A percentile compares a stretch with the other conserved stretches of the same genome.
Evolutionary conservation across 2,329 filamentous ascomycete species (phyloP).

Genomic region (Trichothecium sympodiale): DNA sequence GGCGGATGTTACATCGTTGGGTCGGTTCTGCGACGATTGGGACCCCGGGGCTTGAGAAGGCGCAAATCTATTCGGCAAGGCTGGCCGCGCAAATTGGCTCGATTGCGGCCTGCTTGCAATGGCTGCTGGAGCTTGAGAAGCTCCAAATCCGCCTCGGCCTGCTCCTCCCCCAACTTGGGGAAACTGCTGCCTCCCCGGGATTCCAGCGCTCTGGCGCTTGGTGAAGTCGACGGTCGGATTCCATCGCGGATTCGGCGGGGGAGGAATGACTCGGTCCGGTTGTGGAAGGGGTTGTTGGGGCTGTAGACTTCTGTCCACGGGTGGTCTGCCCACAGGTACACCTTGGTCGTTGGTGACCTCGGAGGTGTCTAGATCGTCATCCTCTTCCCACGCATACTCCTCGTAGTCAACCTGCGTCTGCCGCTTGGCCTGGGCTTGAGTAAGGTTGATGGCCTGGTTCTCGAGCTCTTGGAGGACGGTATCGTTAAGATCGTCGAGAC

Average conservation of each 20-base stretch:
- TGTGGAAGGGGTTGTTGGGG: slow-evolving; percentile 5
- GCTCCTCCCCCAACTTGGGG: background rate
- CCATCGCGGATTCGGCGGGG: slow-evolving; percentile 25
- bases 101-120: slow-evolving; percentile 17
- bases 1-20: slow-evolving; percentile 24
- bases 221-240: slow-evolving; percentile 20
- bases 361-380: slow-evolving; percentile 47
- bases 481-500: slow-evolving; percentile 48
- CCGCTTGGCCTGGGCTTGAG: slow-evolving; percentile 34
- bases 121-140: slow-evolving; percentile 12
- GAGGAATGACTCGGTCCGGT: slow-evolving; percentile 12
- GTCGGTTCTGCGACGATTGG: slow-evolving; percentile 1
- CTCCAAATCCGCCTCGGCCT: slow-evolving; percentile 5
- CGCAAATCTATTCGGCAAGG: slow-evolving; percentile 13
- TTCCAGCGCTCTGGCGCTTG: slow-evolving; percentile 8
- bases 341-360: slow-evolving; percentile 41
- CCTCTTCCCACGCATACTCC: slow-evolving; percentile 36
- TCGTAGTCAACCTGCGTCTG: slow-evolving; percentile 17
- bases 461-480: slow-evolving; percentile 51
- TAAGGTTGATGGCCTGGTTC: slow-evolving; percentile 50
- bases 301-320: slow-evolving; percentile 22
- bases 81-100: slow-evolving; percentile 28
- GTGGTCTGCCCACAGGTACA: slow-evolving; percentile 23
- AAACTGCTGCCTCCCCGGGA: background rate
- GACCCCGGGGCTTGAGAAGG: slow-evolving; percentile 9